These are phyloP conservation scores for Paraphaeosphaeria sporulosa DNA, from an alignment of 2,329 filamentous ascomycete genomes.

Conservation along the genomic window DNA sequence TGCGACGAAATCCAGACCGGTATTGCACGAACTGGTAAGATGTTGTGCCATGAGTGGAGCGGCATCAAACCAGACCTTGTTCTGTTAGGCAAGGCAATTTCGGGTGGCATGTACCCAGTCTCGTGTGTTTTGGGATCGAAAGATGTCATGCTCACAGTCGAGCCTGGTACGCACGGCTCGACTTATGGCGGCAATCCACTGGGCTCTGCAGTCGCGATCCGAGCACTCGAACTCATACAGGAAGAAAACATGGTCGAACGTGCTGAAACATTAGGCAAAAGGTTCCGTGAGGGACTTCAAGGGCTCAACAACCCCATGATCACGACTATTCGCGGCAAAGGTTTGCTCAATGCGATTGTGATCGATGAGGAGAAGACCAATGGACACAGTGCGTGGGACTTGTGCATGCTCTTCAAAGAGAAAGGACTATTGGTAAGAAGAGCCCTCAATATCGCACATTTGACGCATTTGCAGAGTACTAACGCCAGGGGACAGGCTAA, in stretches of 20 bases:
- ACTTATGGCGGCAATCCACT: conserved; percentile 99
- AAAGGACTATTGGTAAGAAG: conserved; percentile 86
- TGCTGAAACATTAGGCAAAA: conserved; percentile 79
- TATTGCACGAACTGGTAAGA: conserved; percentile 90
- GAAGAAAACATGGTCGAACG: conserved; percentile 88
- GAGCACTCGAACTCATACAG: conserved; percentile 89
- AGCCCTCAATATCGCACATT: conserved; percentile 52
- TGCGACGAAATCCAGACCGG: conserved; percentile 99
- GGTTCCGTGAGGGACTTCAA: conserved; percentile 81
- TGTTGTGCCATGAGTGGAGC: conserved; percentile 94
- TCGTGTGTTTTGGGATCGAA: conserved; percentile 87
- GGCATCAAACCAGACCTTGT: conserved; percentile 95
- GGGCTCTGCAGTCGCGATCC: conserved; percentile 93
- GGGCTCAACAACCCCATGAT: conserved; percentile 83
- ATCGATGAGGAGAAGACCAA: conserved; percentile 89
- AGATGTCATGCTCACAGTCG: conserved; percentile 93
- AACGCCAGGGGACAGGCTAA: conserved; percentile 73
- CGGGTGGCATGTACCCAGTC: conserved; percentile 98
- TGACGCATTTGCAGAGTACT: conserved; percentile 36
- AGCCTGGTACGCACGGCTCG: conserved; percentile 95
- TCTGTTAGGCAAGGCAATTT: conserved; percentile 95
- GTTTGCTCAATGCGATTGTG: conserved; percentile 91
- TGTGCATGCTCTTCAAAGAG: conserved; percentile 93
- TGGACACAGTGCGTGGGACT: conserved; percentile 91
- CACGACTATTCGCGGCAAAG: conserved; percentile 85